Conservation (phyloP, 208 protist species). For the Paratrypanosoma confusum region DNA sequence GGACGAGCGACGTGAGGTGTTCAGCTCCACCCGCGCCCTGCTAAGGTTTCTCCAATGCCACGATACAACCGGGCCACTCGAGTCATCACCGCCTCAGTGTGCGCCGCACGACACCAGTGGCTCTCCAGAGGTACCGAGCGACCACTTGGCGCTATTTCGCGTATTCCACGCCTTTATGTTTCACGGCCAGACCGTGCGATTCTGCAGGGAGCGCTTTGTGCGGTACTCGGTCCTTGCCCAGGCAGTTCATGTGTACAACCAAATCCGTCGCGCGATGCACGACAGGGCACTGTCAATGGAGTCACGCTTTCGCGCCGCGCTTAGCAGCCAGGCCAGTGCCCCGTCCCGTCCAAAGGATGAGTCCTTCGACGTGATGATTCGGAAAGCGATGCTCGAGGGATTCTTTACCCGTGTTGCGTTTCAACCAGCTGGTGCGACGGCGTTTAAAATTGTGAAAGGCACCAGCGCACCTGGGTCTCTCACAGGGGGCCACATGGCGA, state of each 20-base stretch:
- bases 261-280: conserved; percentile 53
- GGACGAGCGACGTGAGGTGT: conserved; percentile 22
- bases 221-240: conserved; percentile 55
- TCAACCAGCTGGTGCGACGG: conserved; percentile 6
- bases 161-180: conserved; percentile 69
- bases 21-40: too few species aligned
- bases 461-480: conserved; percentile 57
- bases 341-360: conserved; percentile 42
- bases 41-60: conserved; percentile 11
- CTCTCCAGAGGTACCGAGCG: too few species aligned
- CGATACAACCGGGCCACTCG: too few species aligned
- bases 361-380: conserved; percentile 55
- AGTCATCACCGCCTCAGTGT: too few species aligned
- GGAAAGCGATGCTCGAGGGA: conserved; percentile 68
- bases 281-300: too few species aligned
- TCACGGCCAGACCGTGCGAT: conserved; percentile 20
- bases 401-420: conserved; percentile 80
- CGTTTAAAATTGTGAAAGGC: conserved; percentile 8
- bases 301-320: too few species aligned
- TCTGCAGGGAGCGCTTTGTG: conserved; percentile 62
- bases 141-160: conserved; percentile 71
- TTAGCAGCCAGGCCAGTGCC: too few species aligned
- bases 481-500: conserved; percentile 20
- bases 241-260: conserved; percentile 62
- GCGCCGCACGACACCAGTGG: too few species aligned